Base-by-base conservation (phyloP, 2,329 filamentous ascomycete genomes). In the Epichloe brachyelytri region DNA sequence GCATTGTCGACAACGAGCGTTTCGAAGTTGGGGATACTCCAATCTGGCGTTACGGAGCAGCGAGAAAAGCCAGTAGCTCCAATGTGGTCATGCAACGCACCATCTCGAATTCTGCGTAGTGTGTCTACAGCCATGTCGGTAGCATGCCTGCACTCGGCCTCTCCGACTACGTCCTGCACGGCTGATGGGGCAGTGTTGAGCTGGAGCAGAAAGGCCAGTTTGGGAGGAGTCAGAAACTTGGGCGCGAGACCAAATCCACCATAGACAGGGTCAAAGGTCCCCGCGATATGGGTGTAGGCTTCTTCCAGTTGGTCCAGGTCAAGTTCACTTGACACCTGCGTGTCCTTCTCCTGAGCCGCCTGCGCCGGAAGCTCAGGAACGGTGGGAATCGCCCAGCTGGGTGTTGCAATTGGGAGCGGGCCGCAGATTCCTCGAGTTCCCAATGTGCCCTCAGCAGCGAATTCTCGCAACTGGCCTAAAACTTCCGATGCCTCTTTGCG, bases 1-100 rank as follows among this genome's bases (percentile, higher is more conserved):
- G 87, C 84, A 61, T 98, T 95, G 62, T 97, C 93, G 50, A 88
- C 89, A 10, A 96, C 78, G 78, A 97, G 89, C 72, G 97, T 97
- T 71, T 98, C 93, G 60, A 97, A 98, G 65, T 95, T 90, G 11
- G 93, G 93, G 45, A 97, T 72, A 55, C 85, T 87, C 93, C 93
- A 98, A 67, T 97, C 87, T 14, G 82, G 73, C 0, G 91, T 97
- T 7, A 95, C 85, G 14, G 88, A 95, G 64, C 95, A 96, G 48
- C 91, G 80, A 37, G 75, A 70, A 57, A 81, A 80, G 3, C 78
- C 78, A 6, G 63, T 62, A 1, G 70, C 71, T 1, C 76, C 75
- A 8, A 81, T 63, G 51, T 81, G 78, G 53, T 82, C 78, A 49
- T 74, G 68, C 54, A 82, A 59, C 4, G 74, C 76, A 47, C 78